Conservation (phyloP, 768 basidiomycete species). For the Suillus tomentosus region DNA sequence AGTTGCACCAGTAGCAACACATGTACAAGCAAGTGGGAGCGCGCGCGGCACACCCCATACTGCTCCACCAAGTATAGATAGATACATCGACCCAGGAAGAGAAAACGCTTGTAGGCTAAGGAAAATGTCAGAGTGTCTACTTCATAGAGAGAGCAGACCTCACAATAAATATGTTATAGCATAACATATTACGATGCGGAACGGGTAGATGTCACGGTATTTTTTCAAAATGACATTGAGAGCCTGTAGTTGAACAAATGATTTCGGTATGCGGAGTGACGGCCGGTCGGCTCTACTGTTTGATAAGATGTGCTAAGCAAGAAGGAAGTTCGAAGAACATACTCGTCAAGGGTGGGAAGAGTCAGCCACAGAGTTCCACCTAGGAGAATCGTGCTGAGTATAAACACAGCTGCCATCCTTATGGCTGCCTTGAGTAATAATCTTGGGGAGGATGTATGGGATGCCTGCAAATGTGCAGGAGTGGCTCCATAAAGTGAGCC, state of each 20-base stretch:
- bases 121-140: conserved; percentile 14
- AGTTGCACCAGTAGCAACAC: conserved; percentile 88
- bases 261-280: conserved; percentile 80
- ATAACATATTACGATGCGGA: conserved; percentile 84
- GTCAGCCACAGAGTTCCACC: conserved; percentile 80
- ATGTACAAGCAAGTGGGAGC: conserved; percentile 87
- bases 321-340: conserved; percentile 34
- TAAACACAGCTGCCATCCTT: conserved; percentile 82
- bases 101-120: conserved; percentile 92
- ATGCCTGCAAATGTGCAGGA: conserved; percentile 27
- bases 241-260: conserved; percentile 82
- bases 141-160: conserved; percentile 35
- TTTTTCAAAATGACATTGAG: conserved; percentile 88
- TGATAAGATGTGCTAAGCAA: conserved; percentile 14
- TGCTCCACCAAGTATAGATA: conserved; percentile 94
- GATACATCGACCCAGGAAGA: conserved; percentile 96
- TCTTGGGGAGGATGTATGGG: conserved; percentile 44
- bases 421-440: conserved; percentile 79
- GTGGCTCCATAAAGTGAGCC: conserved; percentile 52
- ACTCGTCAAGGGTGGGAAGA: conserved; percentile 79
- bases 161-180: conserved; percentile 91
- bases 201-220: conserved; percentile 87
- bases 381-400: conserved; percentile 66
- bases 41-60: conserved; percentile 91
- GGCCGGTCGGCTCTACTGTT: conserved; percentile 70